Evolutionary conservation across 805 yeast genomes (phyloP).

Genomic region (Candida dendrica): DNA sequence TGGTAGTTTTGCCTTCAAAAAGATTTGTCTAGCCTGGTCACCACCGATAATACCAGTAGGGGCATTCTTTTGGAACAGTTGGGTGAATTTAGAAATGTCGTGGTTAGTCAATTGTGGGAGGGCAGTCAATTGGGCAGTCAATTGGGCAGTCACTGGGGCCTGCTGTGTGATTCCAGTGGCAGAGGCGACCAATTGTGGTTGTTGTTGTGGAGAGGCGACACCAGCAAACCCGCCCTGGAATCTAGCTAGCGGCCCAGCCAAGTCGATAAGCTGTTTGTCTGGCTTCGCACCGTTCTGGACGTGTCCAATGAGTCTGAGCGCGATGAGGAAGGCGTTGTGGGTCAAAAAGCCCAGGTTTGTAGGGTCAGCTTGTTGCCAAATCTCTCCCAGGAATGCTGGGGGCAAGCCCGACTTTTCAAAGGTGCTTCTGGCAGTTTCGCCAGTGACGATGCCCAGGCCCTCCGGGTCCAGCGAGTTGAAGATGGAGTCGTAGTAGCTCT

Average conservation of each 20-base stretch:
- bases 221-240: slow-evolving; percentile 29
- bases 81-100: slow-evolving; percentile 60
- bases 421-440: slow-evolving; percentile 75
- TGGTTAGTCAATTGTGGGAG: slow-evolving; percentile 48
- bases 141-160: slow-evolving; percentile 22
- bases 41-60: slow-evolving; percentile 58
- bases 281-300: slow-evolving; percentile 65
- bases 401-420: slow-evolving; percentile 83
- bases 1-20: slow-evolving; percentile 82
- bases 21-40: slow-evolving; percentile 74
- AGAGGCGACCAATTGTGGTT: slow-evolving; percentile 5
- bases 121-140: slow-evolving; percentile 16
- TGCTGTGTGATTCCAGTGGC: slow-evolving; percentile 26
- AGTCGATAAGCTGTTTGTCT: slow-evolving; percentile 47
- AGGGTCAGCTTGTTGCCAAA: slow-evolving; percentile 94
- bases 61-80: slow-evolving; percentile 66
- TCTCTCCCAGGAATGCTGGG: slow-evolving; percentile 71
- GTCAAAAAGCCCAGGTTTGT: slow-evolving; percentile 79
- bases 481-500: slow-evolving; percentile 60
- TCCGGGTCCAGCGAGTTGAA: slow-evolving; percentile 79
- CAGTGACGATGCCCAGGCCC: slow-evolving; percentile 74
- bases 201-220: neutral
- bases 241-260: slow-evolving; percentile 59
- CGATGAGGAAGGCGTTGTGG: slow-evolving; percentile 73
- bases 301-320: slow-evolving; percentile 85